Base-by-base conservation (phyloP, 805 yeast genomes). In the Metschnikowia baotianmanensis region DNA sequence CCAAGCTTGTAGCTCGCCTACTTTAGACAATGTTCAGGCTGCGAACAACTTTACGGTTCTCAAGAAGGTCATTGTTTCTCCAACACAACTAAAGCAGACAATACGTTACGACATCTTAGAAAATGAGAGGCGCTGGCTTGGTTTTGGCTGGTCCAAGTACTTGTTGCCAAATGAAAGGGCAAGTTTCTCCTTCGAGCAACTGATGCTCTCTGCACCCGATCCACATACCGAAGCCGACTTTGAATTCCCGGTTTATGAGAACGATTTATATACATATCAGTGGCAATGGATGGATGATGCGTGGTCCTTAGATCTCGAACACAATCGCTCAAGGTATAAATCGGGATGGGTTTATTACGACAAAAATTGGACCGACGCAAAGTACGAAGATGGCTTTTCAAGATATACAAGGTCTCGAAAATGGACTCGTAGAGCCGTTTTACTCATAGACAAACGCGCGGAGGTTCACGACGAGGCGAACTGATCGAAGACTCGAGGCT, bases 41-140 rank as follows among this genome's bases (percentile, higher is more conserved):
- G 52, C 64, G 23, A 56, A 60, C 33, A 69, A 67, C 42, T 69
- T 67, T 51, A 68, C 58, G 33, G 63, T 73, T 17, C 30, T 71
- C 24, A 62, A 61, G 25, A 72, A 69, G 34, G 51, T 58, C 3
- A 57, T 63, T 5, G 57, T 63, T 3, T 65, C 74, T 0, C 63
- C 75, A 3, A 67, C 74, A 8, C 71, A 62, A 42, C 53, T 70
- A 23, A 72, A 72, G 17, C 78, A 76, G 48, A 62, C 70, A 3
- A 67, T 80, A 1, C 63, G 71, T 38, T 78, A 80, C 45, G 74
- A 70, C 35, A 60, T 80, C 1, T 53, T 74, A 27, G 82, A 80
- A 50, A 75, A 80, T 48, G 80, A 80, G 53, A 63, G 86, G 49
- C 61, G 83, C 34, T 78, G 84, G 83, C 25, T 79, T 3, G 83